These are phyloP conservation scores for Gymnopilus junonius DNA, from an alignment of 768 basidiomycete species.

Conservation along the genomic window DNA sequence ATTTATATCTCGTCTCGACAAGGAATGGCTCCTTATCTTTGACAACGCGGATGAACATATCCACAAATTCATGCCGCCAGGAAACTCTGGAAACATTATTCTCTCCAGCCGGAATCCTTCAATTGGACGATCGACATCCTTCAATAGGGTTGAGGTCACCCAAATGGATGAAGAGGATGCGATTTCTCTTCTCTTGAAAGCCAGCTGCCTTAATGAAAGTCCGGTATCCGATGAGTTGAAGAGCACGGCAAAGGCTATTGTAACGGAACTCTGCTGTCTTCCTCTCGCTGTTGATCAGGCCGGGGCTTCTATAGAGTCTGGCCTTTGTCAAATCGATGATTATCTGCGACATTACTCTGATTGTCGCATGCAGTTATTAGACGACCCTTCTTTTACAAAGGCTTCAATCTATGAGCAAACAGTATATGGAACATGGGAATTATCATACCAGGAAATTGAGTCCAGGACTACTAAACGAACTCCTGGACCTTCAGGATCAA, in stretches of 20 bases:
- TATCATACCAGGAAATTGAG: slow-evolving; percentile 21
- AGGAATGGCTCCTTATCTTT: slow-evolving; percentile 23
- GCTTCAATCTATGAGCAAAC: slow-evolving; percentile 21
- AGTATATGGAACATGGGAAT: slow-evolving; percentile 23
- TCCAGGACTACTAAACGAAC: background rate
- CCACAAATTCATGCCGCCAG: slow-evolving; percentile 16
- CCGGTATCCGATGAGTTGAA: background rate
- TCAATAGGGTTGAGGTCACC: slow-evolving; percentile 8
- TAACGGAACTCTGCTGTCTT: background rate
- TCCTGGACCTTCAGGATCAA: background rate
- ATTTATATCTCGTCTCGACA: slow-evolving; percentile 16
- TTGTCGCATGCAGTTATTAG: slow-evolving; percentile 9
- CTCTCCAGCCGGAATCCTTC: slow-evolving; percentile 20
- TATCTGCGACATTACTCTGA: slow-evolving; percentile 16
- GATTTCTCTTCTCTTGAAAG: slow-evolving; percentile 19
- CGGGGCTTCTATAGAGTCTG: slow-evolving; percentile 20
- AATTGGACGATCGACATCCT: slow-evolving; percentile 8
- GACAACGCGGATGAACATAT: slow-evolving; percentile 20
- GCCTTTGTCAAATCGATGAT: slow-evolving; percentile 12
- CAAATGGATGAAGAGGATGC: slow-evolving; percentile 22
- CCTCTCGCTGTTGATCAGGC: slow-evolving; percentile 23
- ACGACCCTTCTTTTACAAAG: slow-evolving; percentile 3
- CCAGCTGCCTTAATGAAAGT: slow-evolving; percentile 2
- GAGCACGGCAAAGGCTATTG: slow-evolving; percentile 11
- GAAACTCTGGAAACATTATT: slow-evolving; percentile 21